These are phyloP conservation scores for Guadua angustifolia DNA, from an alignment of 176 grass and related monocot genomes.

Conservation along the genomic window DNA sequence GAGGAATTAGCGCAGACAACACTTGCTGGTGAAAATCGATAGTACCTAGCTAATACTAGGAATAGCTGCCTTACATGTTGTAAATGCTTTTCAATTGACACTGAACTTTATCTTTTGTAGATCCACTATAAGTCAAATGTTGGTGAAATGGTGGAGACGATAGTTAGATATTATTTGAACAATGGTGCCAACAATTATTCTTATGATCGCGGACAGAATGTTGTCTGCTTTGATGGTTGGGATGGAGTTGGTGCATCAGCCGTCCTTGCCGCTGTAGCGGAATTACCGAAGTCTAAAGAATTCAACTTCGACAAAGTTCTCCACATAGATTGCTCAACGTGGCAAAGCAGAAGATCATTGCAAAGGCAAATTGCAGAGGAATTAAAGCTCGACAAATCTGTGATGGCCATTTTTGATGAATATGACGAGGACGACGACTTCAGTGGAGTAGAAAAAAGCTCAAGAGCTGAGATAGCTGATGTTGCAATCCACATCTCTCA, in stretches of 20 bases:
- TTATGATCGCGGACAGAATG: accelerated
- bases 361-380: constrained; percentile 7
- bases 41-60: too few relatives aligned
- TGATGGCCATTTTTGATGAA: background rate
- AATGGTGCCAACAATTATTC: background rate
- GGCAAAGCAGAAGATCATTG: constrained; percentile 19
- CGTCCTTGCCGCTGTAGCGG: background rate
- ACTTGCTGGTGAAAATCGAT: too few relatives aligned
- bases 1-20: too few relatives aligned
- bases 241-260: background rate
- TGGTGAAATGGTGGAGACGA: background rate
- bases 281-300: background rate
- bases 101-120: background rate
- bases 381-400: background rate
- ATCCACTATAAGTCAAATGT: accelerated
- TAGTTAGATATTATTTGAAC: background rate
- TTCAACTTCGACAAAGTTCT: background rate
- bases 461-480: background rate
- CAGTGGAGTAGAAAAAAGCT: background rate
- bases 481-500: background rate
- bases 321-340: constrained; percentile 13
- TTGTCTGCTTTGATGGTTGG: constrained; percentile 10
- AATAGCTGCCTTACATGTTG: too few relatives aligned
- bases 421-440: background rate
- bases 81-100: background rate